Conservation (phyloP, 176 grass and related monocot genomes). For the Miscanthus lutarioriparius region DNA sequence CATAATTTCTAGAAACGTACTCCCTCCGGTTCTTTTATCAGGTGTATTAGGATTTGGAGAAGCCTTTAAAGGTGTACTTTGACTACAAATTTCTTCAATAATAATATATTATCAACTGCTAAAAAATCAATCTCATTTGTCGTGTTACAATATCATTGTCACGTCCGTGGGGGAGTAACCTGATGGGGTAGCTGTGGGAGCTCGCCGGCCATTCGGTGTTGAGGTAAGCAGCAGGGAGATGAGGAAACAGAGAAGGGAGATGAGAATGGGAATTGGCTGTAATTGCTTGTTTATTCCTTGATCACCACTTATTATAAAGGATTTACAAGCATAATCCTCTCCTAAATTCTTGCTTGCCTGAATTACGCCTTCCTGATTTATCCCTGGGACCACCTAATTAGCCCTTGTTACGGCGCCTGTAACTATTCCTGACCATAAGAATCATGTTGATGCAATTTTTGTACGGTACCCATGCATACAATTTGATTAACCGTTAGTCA, state of each 20-base stretch:
- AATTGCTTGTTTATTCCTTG: too few relatives aligned
- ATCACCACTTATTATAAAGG: too few relatives aligned
- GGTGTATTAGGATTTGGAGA: neutral
- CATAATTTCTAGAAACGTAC: constrained; percentile 28
- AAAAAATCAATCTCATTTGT: neutral
- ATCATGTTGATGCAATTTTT: neutral
- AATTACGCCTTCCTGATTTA: too few relatives aligned
- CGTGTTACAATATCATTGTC: neutral
- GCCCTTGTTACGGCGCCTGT: too few relatives aligned
- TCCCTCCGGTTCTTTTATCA: neutral
- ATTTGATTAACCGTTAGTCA: neutral
- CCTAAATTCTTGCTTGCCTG: too few relatives aligned
- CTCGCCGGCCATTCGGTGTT: too few relatives aligned
- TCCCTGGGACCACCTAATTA: too few relatives aligned
- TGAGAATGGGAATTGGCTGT: neutral
- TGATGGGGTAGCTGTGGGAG: too few relatives aligned
- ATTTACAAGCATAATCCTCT: neutral
- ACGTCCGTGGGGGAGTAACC: too few relatives aligned
- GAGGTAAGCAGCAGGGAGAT: too few relatives aligned
- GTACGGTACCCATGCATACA: neutral
- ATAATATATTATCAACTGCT: neutral
- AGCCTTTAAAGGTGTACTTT: neutral
- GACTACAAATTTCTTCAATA: neutral
- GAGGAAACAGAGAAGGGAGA: neutral
- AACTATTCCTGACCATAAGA: too few relatives aligned